phyloP scores from a whole-genome alignment of 2,329 filamentous ascomycete species.

The Septoria petroselini region DNA sequence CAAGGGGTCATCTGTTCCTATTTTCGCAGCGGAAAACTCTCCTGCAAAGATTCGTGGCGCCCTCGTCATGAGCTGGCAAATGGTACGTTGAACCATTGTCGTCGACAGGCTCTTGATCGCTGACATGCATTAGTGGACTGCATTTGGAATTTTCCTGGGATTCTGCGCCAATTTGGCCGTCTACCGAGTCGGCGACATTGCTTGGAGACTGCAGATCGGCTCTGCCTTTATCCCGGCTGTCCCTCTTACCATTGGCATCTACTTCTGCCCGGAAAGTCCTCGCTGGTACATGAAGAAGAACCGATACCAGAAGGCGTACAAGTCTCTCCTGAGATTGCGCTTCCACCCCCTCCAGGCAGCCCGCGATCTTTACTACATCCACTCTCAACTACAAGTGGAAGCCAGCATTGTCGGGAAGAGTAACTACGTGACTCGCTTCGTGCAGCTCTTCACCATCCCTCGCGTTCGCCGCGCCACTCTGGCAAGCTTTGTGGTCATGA shows the following conservation, averaged over 20 bases:
- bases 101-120: no score
- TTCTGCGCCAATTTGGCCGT: constrained; percentile 45
- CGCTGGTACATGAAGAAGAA: constrained; percentile 46
- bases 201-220: constrained; percentile 49
- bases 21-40: constrained; percentile 56
- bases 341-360: constrained; percentile 53
- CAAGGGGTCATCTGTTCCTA: constrained; percentile 46
- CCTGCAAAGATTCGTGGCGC: constrained; percentile 56
- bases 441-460: constrained; percentile 51
- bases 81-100: no score
- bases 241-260: constrained; percentile 45
- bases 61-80: constrained; percentile 55
- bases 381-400: constrained; percentile 36
- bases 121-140: no score
- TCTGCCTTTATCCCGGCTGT: constrained; percentile 50
- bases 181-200: constrained; percentile 38
- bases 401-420: constrained; percentile 36
- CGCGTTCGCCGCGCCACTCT: constrained; percentile 45
- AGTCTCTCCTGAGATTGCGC: constrained; percentile 49
- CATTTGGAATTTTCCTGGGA: constrained; percentile 42
- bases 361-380: constrained; percentile 54
- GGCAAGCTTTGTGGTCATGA: constrained; percentile 35
- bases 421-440: constrained; percentile 44
- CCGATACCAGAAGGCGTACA: constrained; percentile 48
- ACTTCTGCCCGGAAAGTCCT: constrained; percentile 27